Conservation (phyloP, 805 yeast genomes). For the Cyberlindnera xishuangbannaensis region DNA sequence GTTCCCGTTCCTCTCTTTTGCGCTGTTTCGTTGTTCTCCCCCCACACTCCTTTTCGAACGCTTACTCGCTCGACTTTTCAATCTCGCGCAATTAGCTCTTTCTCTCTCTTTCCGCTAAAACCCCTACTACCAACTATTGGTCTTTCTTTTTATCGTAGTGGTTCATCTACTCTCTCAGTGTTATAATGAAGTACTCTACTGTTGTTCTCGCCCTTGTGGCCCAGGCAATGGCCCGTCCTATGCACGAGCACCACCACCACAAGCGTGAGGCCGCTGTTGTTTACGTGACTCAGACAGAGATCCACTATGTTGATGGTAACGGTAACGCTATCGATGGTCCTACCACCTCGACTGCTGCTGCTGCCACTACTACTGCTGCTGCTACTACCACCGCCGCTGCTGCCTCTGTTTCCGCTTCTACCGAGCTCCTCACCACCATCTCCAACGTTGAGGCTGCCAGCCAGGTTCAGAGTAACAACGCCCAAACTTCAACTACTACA, state of each 20-base stretch:
- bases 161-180: not conserved
- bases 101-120: not conserved
- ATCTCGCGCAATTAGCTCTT: not conserved
- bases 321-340: slow-evolving; percentile 20
- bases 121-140: slow-evolving; percentile 8
- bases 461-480: too few relatives aligned
- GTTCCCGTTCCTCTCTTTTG: too few relatives aligned
- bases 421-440: slow-evolving; percentile 20
- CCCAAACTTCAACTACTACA: too few relatives aligned
- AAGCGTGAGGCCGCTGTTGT: slow-evolving; percentile 48
- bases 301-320: slow-evolving; percentile 32
- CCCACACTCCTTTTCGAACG: slow-evolving; percentile 2
- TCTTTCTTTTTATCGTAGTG: slow-evolving; percentile 9
- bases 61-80: too few relatives aligned
- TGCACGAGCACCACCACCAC: slow-evolving; percentile 36
- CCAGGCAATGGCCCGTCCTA: slow-evolving; percentile 28
- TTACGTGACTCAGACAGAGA: slow-evolving; percentile 35
- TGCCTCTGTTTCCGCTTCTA: slow-evolving; percentile 15
- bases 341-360: not conserved
- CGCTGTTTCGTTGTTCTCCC: not conserved
- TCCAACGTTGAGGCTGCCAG: too few relatives aligned
- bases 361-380: slow-evolving; percentile 41
- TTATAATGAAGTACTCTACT: slow-evolving; percentile 21
- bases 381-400: slow-evolving; percentile 36
- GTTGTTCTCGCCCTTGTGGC: slow-evolving; percentile 28